Evolutionary conservation across 768 basidiomycete species (phyloP).

Genomic region (Boletus barrowsii): DNA sequence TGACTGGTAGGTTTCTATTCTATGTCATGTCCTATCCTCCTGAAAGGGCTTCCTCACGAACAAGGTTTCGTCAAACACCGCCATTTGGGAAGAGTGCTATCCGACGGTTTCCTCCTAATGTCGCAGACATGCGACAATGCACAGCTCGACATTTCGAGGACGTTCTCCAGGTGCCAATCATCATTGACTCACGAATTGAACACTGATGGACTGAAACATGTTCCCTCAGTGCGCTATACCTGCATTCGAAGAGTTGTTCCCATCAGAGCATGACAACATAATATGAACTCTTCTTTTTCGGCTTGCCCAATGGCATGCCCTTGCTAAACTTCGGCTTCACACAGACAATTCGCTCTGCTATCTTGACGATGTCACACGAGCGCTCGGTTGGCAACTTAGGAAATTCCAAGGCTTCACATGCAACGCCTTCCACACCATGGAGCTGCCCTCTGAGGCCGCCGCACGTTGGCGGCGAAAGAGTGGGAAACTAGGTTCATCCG

Average conservation of each 20-base stretch:
- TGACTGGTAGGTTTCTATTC: neutral
- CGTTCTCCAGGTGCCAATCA: constrained; percentile 34
- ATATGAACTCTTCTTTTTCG: constrained; percentile 24
- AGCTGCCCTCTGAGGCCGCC: constrained; percentile 12
- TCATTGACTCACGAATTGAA: too few species aligned
- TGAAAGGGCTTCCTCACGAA: too few species aligned
- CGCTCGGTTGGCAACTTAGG: neutral
- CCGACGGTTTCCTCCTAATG: constrained; percentile 34
- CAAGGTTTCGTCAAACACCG: too few species aligned
- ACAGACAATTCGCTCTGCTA: neutral
- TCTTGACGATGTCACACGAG: too few species aligned
- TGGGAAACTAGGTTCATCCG: too few species aligned
- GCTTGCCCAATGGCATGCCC: constrained; percentile 7
- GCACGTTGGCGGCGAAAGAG: too few species aligned
- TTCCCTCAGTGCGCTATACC: constrained; percentile 30
- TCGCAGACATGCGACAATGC: constrained; percentile 34
- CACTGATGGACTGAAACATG: too few species aligned
- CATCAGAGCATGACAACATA: constrained; percentile 17
- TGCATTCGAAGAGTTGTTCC: constrained; percentile 30
- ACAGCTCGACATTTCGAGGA: constrained; percentile 43
- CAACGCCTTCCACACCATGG: constrained; percentile 21
- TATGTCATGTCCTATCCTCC: neutral
- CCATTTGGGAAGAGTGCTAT: constrained; percentile 19
- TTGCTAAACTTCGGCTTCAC: neutral
- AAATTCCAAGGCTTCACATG: constrained; percentile 18